Evolutionary conservation across 2,329 filamentous ascomycete species (phyloP).

Genomic region (Calonectria henricotiae): DNA sequence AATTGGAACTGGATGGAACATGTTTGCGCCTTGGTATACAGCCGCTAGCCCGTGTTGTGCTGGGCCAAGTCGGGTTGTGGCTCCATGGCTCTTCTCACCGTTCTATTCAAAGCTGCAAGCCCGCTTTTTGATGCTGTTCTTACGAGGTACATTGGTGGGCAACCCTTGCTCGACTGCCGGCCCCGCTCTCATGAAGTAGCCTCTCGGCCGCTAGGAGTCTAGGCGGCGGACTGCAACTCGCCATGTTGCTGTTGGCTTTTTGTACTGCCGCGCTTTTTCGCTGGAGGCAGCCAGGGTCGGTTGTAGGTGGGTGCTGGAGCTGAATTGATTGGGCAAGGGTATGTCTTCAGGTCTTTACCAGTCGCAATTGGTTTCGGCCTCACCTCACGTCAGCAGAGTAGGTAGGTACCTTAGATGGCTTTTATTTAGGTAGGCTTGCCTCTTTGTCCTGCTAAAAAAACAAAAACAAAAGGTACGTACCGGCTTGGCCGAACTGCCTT

Average conservation of each 20-base stretch:
- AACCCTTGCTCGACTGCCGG: constrained; percentile 12
- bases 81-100: constrained; percentile 24
- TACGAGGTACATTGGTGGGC: constrained; percentile 32
- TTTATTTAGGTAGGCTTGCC: background rate
- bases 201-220: constrained; percentile 8
- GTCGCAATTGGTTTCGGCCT: constrained; percentile 28
- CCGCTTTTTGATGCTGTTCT: constrained; percentile 30
- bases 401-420: background rate
- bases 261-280: constrained; percentile 4
- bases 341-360: constrained; percentile 34
- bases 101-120: constrained; percentile 42
- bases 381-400: constrained; percentile 47
- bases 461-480: constrained; percentile 9
- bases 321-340: constrained; percentile 43
- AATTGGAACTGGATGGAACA: constrained; percentile 5
- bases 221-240: constrained; percentile 5
- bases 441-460: background rate
- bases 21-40: background rate
- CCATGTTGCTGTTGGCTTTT: constrained; percentile 10
- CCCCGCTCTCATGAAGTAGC: constrained; percentile 22
- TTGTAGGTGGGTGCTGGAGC: constrained; percentile 41
- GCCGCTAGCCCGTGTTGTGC: constrained; percentile 4
- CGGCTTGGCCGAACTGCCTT: background rate
- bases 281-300: background rate
- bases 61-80: constrained; percentile 12